phyloP scores from a whole-genome alignment of 495 filamentous ascomycete species.

The Annulohypoxylon bovei region DNA sequence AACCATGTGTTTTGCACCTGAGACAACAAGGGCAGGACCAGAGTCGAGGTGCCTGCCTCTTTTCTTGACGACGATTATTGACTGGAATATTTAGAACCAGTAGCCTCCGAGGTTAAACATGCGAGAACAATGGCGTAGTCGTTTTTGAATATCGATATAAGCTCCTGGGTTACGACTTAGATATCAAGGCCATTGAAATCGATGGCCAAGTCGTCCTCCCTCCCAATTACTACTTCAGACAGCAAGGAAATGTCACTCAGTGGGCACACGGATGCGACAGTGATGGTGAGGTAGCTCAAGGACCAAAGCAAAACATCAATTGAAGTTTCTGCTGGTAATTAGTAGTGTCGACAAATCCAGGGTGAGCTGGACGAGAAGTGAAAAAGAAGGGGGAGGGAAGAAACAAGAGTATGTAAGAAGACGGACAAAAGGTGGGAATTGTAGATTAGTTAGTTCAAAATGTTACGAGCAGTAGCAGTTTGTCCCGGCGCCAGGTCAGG shows the following conservation, averaged over 20 bases:
- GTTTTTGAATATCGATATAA: slow-evolving; percentile 10
- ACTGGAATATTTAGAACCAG: neutral
- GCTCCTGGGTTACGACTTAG: slow-evolving; percentile 1
- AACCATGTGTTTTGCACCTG: slow-evolving; percentile 12
- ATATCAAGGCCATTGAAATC: slow-evolving; percentile 19
- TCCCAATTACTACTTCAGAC: slow-evolving; percentile 3
- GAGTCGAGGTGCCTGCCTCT: slow-evolving; percentile 32
- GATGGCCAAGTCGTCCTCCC: slow-evolving; percentile 1
- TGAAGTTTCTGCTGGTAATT: slow-evolving; percentile 13
- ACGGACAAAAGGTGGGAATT: slow-evolving; percentile 40
- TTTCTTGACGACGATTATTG: slow-evolving; percentile 1
- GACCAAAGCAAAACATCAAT: slow-evolving; percentile 14
- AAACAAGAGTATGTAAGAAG: slow-evolving; percentile 12
- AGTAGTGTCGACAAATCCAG: neutral
- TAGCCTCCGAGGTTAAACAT: neutral
- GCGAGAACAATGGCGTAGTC: neutral
- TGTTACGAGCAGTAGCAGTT: slow-evolving; percentile 4
- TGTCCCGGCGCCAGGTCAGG: slow-evolving; percentile 43
- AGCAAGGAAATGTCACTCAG: neutral
- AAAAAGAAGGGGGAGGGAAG: slow-evolving; percentile 4
- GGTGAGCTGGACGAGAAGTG: slow-evolving; percentile 4
- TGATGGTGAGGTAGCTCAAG: neutral
- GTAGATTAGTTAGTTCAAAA: slow-evolving; percentile 12
- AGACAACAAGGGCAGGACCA: slow-evolving; percentile 3
- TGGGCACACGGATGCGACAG: slow-evolving; percentile 7